Evolutionary conservation across 306 rosid genomes (phyloP).

Genomic region (Myrica gale): DNA sequence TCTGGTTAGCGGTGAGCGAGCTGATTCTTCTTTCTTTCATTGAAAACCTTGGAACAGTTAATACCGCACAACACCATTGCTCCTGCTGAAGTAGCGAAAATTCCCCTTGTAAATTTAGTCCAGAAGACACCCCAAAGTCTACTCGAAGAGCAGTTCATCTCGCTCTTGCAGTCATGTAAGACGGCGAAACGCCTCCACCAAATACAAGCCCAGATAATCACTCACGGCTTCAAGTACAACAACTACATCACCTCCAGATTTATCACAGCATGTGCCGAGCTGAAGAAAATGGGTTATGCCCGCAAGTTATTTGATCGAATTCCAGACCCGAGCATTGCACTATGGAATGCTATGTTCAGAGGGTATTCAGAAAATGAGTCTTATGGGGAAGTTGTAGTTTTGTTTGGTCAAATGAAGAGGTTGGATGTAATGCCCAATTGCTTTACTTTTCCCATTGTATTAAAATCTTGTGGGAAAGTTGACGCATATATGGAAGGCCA

Average conservation of each 20-base stretch:
- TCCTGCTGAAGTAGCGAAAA: constrained; percentile 33
- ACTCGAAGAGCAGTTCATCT: constrained; percentile 54
- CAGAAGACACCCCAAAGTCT: constrained; percentile 41
- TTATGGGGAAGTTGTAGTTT: constrained; percentile 40
- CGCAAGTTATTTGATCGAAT: constrained; percentile 53
- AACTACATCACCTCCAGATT: constrained; percentile 47
- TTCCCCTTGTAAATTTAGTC: constrained; percentile 8
- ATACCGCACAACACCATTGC: not conserved
- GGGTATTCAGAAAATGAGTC: constrained; percentile 41
- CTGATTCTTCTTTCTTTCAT: too few relatives aligned
- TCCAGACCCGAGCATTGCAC: constrained; percentile 47
- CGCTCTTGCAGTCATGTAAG: constrained; percentile 67
- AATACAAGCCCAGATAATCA: constrained; percentile 50
- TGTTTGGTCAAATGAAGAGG: constrained; percentile 48
- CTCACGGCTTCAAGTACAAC: constrained; percentile 50
- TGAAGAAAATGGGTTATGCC: constrained; percentile 43
- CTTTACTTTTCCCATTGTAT: constrained; percentile 45
- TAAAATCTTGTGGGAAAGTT: constrained; percentile 43
- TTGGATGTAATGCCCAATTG: constrained; percentile 38
- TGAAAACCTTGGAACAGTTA: too few relatives aligned
- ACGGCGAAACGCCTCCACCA: constrained; percentile 39
- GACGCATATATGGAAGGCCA: constrained; percentile 40
- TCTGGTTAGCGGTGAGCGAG: too few relatives aligned
- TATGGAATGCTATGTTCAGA: constrained; percentile 64
- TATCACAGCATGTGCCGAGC: constrained; percentile 37